These are phyloP conservation scores for Coemansia sp. DNA, from an alignment of 192 early-diverging fungal genomes.

Conservation along the genomic window DNA sequence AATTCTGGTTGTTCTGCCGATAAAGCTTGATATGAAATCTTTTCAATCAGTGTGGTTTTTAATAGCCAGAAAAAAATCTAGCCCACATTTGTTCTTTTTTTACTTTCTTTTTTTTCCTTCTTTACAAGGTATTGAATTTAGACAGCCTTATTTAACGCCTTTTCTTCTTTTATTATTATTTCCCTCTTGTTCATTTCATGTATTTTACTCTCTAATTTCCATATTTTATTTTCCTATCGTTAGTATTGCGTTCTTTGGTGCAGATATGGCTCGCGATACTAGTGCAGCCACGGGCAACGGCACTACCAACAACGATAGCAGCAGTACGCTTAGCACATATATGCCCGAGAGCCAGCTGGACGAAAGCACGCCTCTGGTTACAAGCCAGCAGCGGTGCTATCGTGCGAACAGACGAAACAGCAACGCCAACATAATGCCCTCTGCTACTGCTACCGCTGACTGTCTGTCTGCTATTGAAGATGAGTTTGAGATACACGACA, in stretches of 20 bases:
- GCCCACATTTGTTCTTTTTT: not conserved
- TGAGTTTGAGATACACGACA: slow-evolving; percentile 48
- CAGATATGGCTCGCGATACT: not conserved
- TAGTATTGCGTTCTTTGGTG: not conserved
- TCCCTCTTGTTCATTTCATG: not conserved
- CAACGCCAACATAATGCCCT: slow-evolving; percentile 1
- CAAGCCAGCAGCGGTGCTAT: not conserved
- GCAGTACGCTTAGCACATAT: not conserved
- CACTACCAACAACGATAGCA: not conserved
- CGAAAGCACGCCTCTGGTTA: slow-evolving; percentile 5
- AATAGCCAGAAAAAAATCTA: too few relatives aligned
- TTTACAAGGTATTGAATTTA: too few relatives aligned
- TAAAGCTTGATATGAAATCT: not conserved
- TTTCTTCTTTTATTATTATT: not conserved
- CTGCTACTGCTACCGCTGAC: not conserved
- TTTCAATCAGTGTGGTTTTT: not conserved
- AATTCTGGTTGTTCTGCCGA: not conserved
- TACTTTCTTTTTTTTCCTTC: not conserved
- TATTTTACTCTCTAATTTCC: not conserved
- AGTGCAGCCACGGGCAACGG: not conserved
- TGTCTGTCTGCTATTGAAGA: slow-evolving; percentile 17
- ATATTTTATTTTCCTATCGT: not conserved
- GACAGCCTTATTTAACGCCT: not conserved
- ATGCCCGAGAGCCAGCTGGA: not conserved
- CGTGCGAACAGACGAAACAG: not conserved